Base-by-base conservation (phyloP, 805 yeast species). In the Groenewaldozyma tartarivorans region DNA sequence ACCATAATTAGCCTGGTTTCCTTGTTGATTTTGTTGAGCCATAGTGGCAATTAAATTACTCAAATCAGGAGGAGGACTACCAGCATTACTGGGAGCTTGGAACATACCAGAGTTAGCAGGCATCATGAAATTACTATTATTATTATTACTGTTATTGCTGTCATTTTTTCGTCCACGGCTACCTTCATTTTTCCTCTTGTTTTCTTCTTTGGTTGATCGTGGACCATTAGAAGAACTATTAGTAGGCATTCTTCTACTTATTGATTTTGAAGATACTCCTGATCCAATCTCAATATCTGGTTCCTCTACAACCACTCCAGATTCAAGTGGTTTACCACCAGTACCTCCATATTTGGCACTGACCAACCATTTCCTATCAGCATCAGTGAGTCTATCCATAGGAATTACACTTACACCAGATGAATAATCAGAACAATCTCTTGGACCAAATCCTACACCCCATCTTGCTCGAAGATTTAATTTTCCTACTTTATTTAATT, bases 371-470 rank as follows among this genome's bases (percentile, higher is more conserved):
- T 81, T 69, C 55, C 71, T 76, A 61, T 92, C 98, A 17, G 96
- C 95, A 45, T 92, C 98, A 0, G 98, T 92, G 51, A 92, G 71
- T 53, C 96, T 75, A 44, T 74, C 75, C 38, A 92, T 65, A 13
- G 97, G 96, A 46, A 92, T 86, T 29, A 87, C 74, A 45, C 95
- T 81, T 30, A 80, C 71, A 47, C 98, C 98, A 43, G 80, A 80
- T 56, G 80, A 88, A 62, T 92, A 92, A 62, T 92, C 94, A 60
- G 95, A 85, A 67, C 97, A 90, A 61, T 92, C 97, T 67, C 98
- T 77, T 41, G 98, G 98, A 3, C 98, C 98, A 56, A 83, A 92
- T 1, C 98, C 98, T 47, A 92, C 97, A 50, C 97, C 98, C 98
- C 98, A 92, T 58, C 96, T 74, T 3, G 94, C 84, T 63, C 97